Percentiles rank a stretch among this genome's conserved stretches.
phyloP scores from a whole-genome alignment of 2,329 filamentous ascomycete species.

The Aspergillus quadrilineatus region DNA sequence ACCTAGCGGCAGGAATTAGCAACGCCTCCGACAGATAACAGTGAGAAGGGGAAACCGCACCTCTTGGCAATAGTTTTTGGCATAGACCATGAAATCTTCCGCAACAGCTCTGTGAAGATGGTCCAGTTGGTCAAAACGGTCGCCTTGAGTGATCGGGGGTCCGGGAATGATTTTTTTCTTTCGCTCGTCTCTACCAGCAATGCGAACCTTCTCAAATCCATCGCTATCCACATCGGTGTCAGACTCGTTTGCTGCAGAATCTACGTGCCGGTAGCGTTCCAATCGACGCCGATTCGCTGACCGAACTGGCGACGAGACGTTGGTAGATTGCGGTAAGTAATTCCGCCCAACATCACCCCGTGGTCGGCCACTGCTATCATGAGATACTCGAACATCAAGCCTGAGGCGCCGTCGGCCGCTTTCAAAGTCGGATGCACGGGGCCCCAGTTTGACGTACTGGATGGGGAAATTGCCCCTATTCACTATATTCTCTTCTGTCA shows the following conservation, averaged over 20 bases:
- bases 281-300: constrained; percentile 42
- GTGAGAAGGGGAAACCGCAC: constrained; percentile 26
- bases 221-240: constrained; percentile 43
- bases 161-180: constrained; percentile 35
- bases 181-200: constrained; percentile 32
- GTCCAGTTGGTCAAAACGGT: constrained; percentile 44
- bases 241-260: constrained; percentile 24
- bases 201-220: constrained; percentile 44
- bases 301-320: constrained; percentile 64
- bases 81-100: constrained; percentile 49
- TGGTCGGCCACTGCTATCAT: constrained; percentile 37
- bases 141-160: constrained; percentile 49
- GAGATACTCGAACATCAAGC: constrained; percentile 55
- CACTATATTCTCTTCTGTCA: constrained; percentile 68
- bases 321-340: constrained; percentile 61
- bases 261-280: constrained; percentile 26
- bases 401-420: constrained; percentile 47
- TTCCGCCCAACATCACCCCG: constrained; percentile 38
- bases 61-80: constrained; percentile 44
- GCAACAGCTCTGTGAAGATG: constrained; percentile 45
- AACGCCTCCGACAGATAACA: not conserved
- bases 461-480: constrained; percentile 67
- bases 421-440: constrained; percentile 49
- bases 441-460: constrained; percentile 59
- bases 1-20: constrained; percentile 33